Percentiles rank a stretch among this genome's conserved stretches.
Conservation (phyloP, 768 basidiomycete genomes). For the Mycena olivaceomarginata region DNA sequence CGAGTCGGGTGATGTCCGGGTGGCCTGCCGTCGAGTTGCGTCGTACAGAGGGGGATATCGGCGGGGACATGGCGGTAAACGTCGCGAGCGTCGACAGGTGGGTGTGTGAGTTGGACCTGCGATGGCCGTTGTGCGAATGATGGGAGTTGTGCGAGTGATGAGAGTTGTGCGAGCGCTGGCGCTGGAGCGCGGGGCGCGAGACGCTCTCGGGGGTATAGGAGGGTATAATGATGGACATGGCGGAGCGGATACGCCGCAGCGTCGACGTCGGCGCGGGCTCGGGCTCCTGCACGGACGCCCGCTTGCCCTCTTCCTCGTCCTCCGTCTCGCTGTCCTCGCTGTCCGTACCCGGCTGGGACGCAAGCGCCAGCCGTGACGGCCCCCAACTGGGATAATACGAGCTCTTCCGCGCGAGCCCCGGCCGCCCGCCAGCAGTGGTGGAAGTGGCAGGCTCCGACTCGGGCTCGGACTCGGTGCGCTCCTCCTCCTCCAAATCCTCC, state of each 20-base stretch:
- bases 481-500: conserved; percentile 60
- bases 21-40: conserved; percentile 69
- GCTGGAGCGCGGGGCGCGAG: conserved; percentile 43
- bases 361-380: conserved; percentile 55
- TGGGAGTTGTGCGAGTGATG: conserved; percentile 15
- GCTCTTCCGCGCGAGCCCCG: conserved; percentile 17
- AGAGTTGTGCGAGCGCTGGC: conserved; percentile 40
- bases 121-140: background rate
- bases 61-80: conserved; percentile 59
- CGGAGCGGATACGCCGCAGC: conserved; percentile 58
- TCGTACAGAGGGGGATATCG: conserved; percentile 70
- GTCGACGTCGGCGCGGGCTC: conserved; percentile 38
- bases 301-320: conserved; percentile 37
- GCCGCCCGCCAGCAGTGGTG: background rate
- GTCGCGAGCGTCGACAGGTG: conserved; percentile 55
- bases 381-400: conserved; percentile 74
- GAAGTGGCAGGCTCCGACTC: conserved; percentile 54
- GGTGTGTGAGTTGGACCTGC: conserved; percentile 38
- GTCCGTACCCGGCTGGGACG: conserved; percentile 44
- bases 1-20: conserved; percentile 74
- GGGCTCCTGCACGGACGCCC: conserved; percentile 26
- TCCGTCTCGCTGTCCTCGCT: conserved; percentile 41
- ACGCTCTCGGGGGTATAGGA: conserved; percentile 25
- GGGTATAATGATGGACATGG: conserved; percentile 55
- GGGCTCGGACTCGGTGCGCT: conserved; percentile 50